Conservation (phyloP, 2,329 filamentous ascomycete species). For the Sporothrix luriei region DNA sequence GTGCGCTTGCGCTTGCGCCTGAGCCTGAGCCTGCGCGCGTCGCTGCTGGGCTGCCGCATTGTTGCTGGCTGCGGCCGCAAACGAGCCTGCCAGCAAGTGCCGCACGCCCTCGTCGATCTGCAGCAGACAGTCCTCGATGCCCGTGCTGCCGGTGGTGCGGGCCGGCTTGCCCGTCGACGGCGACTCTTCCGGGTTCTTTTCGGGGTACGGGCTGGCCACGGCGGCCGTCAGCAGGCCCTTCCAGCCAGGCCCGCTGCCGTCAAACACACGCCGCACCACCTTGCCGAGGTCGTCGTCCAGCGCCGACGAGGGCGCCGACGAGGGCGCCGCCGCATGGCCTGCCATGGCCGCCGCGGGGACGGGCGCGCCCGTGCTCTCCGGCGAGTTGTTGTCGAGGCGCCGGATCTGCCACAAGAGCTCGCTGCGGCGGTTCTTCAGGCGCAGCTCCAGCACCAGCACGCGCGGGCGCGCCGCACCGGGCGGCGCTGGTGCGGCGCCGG, state of each 20-base stretch:
- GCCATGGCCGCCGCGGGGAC: background rate
- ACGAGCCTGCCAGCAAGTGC: constrained; percentile 38
- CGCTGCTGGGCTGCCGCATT: constrained; percentile 31
- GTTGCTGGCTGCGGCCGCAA: constrained; percentile 24
- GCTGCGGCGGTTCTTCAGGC: constrained; percentile 52
- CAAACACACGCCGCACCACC: constrained; percentile 52
- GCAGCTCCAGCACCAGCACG: constrained; percentile 56
- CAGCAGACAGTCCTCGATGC: constrained; percentile 51
- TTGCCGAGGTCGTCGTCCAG: constrained; percentile 45
- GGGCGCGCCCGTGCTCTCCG: constrained; percentile 9
- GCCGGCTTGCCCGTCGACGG: background rate
- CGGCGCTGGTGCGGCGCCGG: constrained; percentile 31
- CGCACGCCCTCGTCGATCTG: constrained; percentile 54
- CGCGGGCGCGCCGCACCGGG: constrained; percentile 38
- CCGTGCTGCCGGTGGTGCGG: constrained; percentile 38
- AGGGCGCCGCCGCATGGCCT: background rate
- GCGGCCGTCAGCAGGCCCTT: constrained; percentile 53
- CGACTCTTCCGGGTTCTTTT: background rate
- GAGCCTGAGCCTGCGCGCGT: constrained; percentile 31
- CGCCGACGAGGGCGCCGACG: constrained; percentile 32
- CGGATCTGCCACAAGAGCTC: constrained; percentile 57
- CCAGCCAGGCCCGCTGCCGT: constrained; percentile 50
- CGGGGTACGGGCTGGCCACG: constrained; percentile 45
- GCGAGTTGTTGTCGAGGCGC: constrained; percentile 41
- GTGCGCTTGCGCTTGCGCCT: background rate